A percentile compares a stretch with the other conserved stretches of the same genome.
These are phyloP conservation scores for Corylus heterophylla DNA, from an alignment of 306 rosid genomes.

Conservation along the genomic window DNA sequence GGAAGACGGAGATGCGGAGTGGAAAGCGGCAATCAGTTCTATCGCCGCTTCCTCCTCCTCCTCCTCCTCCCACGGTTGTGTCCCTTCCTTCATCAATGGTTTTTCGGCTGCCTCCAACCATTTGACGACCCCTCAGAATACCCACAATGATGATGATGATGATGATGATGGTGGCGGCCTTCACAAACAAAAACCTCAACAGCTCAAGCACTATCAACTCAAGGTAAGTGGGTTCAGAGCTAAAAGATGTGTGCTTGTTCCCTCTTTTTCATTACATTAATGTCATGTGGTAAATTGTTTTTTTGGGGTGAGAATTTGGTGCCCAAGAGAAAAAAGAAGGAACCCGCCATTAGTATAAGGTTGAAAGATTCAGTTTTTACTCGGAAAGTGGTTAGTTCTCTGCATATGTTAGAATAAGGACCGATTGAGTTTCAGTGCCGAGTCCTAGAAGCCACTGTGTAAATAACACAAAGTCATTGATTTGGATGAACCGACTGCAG, in stretches of 20 bases:
- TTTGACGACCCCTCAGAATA: neutral
- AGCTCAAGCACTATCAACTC: constrained; percentile 75
- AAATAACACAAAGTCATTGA: too few species aligned
- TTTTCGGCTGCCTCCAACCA: constrained; percentile 25
- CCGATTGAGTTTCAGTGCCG: too few species aligned
- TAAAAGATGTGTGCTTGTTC: neutral
- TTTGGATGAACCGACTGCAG: neutral
- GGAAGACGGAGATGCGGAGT: constrained; percentile 80
- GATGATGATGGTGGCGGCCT: constrained; percentile 15
- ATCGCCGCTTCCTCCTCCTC: constrained; percentile 38
- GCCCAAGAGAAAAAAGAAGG: neutral
- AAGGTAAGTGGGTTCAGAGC: constrained; percentile 51
- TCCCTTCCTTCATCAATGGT: constrained; percentile 48
- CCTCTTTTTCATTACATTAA: constrained; percentile 1
- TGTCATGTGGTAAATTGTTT: neutral
- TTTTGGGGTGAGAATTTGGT: neutral
- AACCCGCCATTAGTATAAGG: neutral
- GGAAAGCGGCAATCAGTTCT: constrained; percentile 77
- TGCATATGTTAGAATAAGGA: too few species aligned
- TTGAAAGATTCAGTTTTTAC: neutral
- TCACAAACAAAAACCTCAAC: constrained; percentile 39
- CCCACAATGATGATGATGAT: constrained; percentile 8
- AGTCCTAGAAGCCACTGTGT: too few species aligned
- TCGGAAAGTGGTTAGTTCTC: neutral
- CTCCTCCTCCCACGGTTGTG: constrained; percentile 26